Evolutionary conservation across 208 protist genomes (phyloP).

Genomic region (Endotrypanum monterogeii): DNA sequence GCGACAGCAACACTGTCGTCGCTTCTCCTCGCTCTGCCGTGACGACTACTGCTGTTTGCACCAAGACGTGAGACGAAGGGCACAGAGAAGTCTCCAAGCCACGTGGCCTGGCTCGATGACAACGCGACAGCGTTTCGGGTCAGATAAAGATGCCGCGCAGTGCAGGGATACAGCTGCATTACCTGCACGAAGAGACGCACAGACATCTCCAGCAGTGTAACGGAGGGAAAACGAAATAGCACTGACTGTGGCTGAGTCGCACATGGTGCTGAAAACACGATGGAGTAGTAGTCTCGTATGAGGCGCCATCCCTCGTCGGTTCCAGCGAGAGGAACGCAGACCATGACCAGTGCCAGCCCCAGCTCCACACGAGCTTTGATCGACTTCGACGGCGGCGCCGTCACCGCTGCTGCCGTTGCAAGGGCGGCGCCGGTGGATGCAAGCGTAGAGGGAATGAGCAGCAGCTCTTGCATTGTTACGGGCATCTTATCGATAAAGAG

Average conservation of each 20-base stretch:
- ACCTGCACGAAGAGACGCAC: slow-evolving; percentile 25
- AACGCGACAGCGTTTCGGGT: neutral
- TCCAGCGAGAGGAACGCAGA: slow-evolving; percentile 45
- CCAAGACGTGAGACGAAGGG: too few species aligned
- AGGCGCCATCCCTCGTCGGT: slow-evolving; percentile 59
- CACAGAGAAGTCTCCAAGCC: neutral
- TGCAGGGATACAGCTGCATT: slow-evolving; percentile 33
- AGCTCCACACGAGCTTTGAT: slow-evolving; percentile 40
- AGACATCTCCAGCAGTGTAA: slow-evolving; percentile 23
- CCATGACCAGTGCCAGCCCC: slow-evolving; percentile 47
- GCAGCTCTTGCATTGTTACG: slow-evolving; percentile 64
- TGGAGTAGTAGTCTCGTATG: slow-evolving; percentile 57
- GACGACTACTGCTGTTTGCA: too few species aligned
- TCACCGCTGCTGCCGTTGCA: neutral
- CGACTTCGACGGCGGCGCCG: neutral
- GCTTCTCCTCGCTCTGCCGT: neutral
- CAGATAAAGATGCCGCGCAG: slow-evolving; percentile 4
- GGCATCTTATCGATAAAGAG: slow-evolving; percentile 66
- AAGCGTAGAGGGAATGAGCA: slow-evolving; percentile 10
- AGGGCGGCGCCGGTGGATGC: neutral
- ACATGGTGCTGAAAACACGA: slow-evolving; percentile 18
- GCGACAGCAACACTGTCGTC: neutral
- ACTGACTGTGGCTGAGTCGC: neutral
- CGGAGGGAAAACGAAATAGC: slow-evolving; percentile 20
- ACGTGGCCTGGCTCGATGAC: neutral